Evolutionary conservation across 2,329 filamentous ascomycete species (phyloP), one percentile per base, ranked within the genome.

Genomic region (Pseudopithomyces maydicus): DNA sequence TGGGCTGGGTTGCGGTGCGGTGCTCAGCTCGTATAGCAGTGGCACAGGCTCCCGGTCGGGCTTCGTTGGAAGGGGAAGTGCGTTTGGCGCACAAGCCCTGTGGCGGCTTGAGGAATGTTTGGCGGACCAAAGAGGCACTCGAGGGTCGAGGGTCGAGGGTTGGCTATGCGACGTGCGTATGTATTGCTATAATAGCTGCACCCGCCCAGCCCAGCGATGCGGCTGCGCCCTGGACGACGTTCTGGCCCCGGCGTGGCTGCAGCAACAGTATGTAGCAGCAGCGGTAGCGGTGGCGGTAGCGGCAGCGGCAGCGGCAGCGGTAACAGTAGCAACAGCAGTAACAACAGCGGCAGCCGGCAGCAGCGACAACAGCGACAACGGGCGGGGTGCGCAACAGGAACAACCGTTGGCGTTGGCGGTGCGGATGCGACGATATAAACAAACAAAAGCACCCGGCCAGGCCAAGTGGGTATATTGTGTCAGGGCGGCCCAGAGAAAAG

Each of bases 1-100:
- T 52, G 46, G 47, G 33, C 36, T 53, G 49, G 45, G 39, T 56
- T 43, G 47, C 47, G 26, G 26, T 46, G 62, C 57, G 49, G 55
- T 45, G 55, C n/a, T 46, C 44, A 41, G 22, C n/a, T n/a, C n/a
- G n/a, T n/a, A n/a, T n/a, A n/a, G n/a, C n/a, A n/a, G n/a, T 26
- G 29, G 42, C 22, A 46, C 44, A 46, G 44, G 49, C 36, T 22
- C 38, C 17, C 48, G 54, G 54, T 41, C 48, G 54, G 54, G 38
- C 48, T 43, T 51, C 23, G 48, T 42, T 26, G 6, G 7, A 39
- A 42, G 11, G 38, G 43, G 52, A n/a, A 46, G 20, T 47, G 26
- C 59, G 59, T 59, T 57, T 39, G 51, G 44, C 20, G 42, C 51
- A 42, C 39, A 23, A 14, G 33, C 20, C n/a, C 23, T 48, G 45